phyloP scores from a whole-genome alignment of 352 stramenopile genomes.

The Aphanomyces astaci region DNA sequence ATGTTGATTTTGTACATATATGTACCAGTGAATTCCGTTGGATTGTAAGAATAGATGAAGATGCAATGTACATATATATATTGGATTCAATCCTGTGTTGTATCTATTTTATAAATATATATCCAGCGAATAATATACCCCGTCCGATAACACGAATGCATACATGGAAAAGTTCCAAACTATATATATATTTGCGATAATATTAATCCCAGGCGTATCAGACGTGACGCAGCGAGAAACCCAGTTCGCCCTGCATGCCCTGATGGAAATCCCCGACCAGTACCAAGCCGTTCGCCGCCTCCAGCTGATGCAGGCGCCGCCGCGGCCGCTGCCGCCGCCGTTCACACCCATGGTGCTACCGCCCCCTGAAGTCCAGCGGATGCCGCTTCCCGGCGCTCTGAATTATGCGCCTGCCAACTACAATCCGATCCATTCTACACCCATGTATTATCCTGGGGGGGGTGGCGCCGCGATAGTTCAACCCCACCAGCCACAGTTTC shows the following conservation, averaged over 20 bases:
- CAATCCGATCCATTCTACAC: neutral
- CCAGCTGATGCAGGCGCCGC: conserved; percentile 3
- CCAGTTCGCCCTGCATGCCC: conserved; percentile 70
- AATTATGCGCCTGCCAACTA: neutral
- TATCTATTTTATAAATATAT: no score
- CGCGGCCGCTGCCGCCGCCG: neutral
- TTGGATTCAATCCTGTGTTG: no score
- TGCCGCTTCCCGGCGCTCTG: neutral
- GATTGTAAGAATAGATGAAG: no score
- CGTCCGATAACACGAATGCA: no score
- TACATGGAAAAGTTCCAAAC: no score
- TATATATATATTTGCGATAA: no score
- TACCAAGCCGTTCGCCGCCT: conserved; percentile 47
- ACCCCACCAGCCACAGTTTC: neutral
- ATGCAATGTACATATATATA: no score
- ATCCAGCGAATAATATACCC: no score
- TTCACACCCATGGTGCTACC: neutral
- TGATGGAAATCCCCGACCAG: conserved; percentile 82
- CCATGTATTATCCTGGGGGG: neutral
- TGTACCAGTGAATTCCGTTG: no score
- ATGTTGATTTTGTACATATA: no score
- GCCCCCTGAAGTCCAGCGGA: neutral
- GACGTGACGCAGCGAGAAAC: conserved; percentile 40
- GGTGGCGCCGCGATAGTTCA: no score
- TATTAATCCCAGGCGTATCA: neutral